These are phyloP conservation scores for Cornus controversa DNA, from an alignment of 148 eudicot species.

Conservation along the genomic window DNA sequence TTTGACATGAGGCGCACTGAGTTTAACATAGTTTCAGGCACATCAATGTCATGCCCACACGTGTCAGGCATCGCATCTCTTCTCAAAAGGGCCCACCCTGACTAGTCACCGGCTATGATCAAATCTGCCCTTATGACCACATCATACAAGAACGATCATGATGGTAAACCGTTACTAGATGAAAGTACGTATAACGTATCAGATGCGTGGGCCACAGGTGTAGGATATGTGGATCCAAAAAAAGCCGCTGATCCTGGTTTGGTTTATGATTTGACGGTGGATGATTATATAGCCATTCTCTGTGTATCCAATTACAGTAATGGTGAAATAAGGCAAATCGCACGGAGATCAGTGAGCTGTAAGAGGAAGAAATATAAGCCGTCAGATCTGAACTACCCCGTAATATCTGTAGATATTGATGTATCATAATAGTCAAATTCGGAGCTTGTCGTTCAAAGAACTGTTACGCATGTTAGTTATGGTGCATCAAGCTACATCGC, in stretches of 20 bases:
- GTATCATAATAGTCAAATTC: background rate
- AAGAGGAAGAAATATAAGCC: background rate
- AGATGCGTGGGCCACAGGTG: conserved; percentile 19
- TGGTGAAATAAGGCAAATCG: background rate
- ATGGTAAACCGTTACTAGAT: conserved; percentile 22
- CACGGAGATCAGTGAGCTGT: conserved; percentile 3
- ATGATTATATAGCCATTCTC: conserved; percentile 18
- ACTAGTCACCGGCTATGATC: conserved; percentile 45
- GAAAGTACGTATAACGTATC: conserved; percentile 19
- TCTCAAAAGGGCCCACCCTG: conserved; percentile 45
- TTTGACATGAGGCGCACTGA: conserved; percentile 20
- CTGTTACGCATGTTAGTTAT: background rate
- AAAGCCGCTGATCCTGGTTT: conserved; percentile 26
- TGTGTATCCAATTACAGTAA: conserved; percentile 8
- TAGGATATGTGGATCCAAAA: conserved; percentile 20
- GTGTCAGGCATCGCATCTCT: conserved; percentile 37
- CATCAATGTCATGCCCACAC: conserved; percentile 53
- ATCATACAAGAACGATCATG: conserved; percentile 24
- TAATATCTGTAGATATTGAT: conserved; percentile 11
- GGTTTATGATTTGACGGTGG: conserved; percentile 14
- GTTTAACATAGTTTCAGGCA: conserved; percentile 38
- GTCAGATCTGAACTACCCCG: conserved; percentile 21
- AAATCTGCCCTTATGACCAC: conserved; percentile 50
- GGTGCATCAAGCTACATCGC: conserved; percentile 15
- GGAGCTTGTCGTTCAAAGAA: background rate